Evolutionary conservation across 352 stramenopile species (phyloP).

Genomic region (Phytophthora rubi): DNA sequence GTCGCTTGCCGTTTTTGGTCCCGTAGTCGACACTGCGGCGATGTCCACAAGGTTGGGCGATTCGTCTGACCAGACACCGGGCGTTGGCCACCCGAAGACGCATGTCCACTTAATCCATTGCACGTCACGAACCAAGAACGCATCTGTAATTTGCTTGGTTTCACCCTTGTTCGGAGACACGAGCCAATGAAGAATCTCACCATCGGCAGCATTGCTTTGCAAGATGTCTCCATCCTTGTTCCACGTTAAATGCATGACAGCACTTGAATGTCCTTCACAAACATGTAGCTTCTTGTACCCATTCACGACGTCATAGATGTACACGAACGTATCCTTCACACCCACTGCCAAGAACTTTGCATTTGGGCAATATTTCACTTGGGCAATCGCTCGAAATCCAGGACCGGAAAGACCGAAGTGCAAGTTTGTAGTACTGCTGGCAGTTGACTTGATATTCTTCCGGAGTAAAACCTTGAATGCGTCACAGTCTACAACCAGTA

Average conservation of each 20-base stretch:
- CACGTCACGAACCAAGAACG: conserved; percentile 61
- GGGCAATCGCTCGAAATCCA: conserved; percentile 29
- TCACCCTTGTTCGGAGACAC: conserved; percentile 36
- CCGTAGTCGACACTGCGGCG: conserved; percentile 47
- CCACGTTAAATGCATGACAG: conserved; percentile 89
- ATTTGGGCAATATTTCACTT: conserved; percentile 66
- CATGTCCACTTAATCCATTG: conserved; percentile 73
- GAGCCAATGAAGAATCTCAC: conserved; percentile 70
- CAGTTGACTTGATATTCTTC: conserved; percentile 46
- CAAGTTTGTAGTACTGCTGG: conserved; percentile 22
- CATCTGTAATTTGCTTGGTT: conserved; percentile 70
- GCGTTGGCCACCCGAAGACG: conserved; percentile 70
- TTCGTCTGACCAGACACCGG: conserved; percentile 68
- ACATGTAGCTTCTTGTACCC: conserved; percentile 67
- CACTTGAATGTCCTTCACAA: conserved; percentile 83
- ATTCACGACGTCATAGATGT: conserved; percentile 57
- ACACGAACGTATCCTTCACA: conserved; percentile 68
- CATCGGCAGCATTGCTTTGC: conserved; percentile 77
- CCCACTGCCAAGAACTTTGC: conserved; percentile 57
- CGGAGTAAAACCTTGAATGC: conserved; percentile 45
- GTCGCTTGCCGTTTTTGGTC: conserved; percentile 19
- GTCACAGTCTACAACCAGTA: conserved; percentile 56
- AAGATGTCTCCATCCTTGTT: conserved; percentile 80
- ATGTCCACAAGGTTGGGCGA: conserved; percentile 62
- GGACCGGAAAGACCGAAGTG: conserved; percentile 10